Evolutionary conservation across 1,284 basidiomycete species (phyloP), one percentile per base, ranked within the genome.

Genomic region (Singerocomus inundabilis): DNA sequence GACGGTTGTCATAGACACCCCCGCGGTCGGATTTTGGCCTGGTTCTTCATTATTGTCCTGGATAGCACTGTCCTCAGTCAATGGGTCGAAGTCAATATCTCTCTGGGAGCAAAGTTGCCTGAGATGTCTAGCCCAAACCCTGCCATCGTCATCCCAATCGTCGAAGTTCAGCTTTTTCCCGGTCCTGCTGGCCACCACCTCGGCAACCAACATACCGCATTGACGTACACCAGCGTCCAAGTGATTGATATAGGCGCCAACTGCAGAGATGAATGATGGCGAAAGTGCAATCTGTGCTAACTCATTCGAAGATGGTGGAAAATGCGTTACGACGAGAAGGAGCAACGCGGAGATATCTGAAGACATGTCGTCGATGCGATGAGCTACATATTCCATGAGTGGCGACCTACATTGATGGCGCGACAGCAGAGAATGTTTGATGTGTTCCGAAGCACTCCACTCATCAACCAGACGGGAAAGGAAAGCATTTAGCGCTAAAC

Each of bases 131-230:
- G 81, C 81, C 85, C 90, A 92, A 21, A 70, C 70, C 52, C 74
- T 83, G 5, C 82, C 85, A n/a, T 82, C 77, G 1, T 83, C 85
- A 0, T 80, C 85, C 96, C 96, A 98, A 35, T 78, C 80, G 0
- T 79, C 84, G 56, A 98, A 98, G 51, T 81, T 76, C 7, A 98
- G 75, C 36, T 77, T 76, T 66, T 87, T 88, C 1, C 82, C 77
- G 4, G 75, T 72, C 31, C 73, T 71, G 7, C 72, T 67, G 1
- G 89, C 87, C 12, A 89, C 77, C 44, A 88, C 72, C 67, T 99
- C 96, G 0, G 91, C 96, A 0, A 85, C 83, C 11, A 98, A 78
- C 94, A 98, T 97, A 3, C 96, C 96, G 56, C 93, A 87, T n/a
- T 87, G 78, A 2, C 95, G 84, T 12, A 97, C 78, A 2, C 81